Percentiles rank a stretch among this genome's conserved stretches.
These are phyloP conservation scores for Ophiostoma tasmaniense DNA, from an alignment of 2,329 filamentous ascomycete species.

Conservation along the genomic window DNA sequence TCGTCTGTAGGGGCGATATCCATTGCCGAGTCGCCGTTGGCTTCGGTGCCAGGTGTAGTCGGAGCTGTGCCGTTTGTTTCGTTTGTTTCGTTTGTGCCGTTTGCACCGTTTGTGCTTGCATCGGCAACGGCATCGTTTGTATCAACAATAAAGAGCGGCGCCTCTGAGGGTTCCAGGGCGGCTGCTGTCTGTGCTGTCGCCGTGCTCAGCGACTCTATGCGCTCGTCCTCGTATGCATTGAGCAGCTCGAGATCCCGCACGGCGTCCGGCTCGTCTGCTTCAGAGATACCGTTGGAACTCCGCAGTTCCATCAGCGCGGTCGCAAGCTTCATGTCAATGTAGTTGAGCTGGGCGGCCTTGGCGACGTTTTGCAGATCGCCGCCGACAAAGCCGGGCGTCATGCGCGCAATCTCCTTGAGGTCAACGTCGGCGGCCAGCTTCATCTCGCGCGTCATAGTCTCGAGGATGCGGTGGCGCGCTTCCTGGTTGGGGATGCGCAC, in stretches of 20 bases:
- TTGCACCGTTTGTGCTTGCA: neutral
- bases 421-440: conserved; percentile 62
- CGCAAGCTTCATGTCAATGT: conserved; percentile 9
- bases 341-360: conserved; percentile 29
- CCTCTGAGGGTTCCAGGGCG: conserved; percentile 8
- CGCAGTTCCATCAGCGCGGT: conserved; percentile 8
- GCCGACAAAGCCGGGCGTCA: conserved; percentile 87
- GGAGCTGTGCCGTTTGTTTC: neutral
- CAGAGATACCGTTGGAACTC: neutral
- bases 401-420: conserved; percentile 64
- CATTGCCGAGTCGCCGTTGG: neutral
- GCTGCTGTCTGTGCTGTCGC: conserved; percentile 7
- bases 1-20: neutral
- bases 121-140: neutral
- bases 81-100: neutral
- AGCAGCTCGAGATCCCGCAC: conserved; percentile 13
- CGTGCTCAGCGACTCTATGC: neutral
- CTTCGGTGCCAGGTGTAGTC: neutral
- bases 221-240: conserved; percentile 9
- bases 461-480: conserved; percentile 69
- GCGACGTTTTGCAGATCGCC: conserved; percentile 70
- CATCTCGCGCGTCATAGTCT: conserved; percentile 59
- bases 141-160: neutral
- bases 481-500: conserved; percentile 77
- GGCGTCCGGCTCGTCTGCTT: neutral